Conservation (phyloP, 257 asterid species). For the Apocynum venetum region DNA sequence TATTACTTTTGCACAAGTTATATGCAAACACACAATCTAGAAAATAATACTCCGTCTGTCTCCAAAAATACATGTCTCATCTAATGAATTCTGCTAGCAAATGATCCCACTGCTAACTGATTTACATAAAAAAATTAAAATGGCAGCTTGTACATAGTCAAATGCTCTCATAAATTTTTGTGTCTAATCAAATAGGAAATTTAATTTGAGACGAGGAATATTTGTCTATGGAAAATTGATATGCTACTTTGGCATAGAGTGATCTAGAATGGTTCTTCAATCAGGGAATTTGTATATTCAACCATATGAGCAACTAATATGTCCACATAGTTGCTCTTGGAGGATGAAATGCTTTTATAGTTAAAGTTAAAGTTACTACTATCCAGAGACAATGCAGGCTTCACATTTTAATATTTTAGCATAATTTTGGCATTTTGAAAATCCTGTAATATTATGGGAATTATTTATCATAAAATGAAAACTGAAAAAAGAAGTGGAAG, state of each 20-base stretch:
- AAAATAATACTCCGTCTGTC: not conserved
- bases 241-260: not conserved
- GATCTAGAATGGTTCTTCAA: not conserved
- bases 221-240: too few relatives aligned
- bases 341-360: not conserved
- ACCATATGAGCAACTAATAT: not conserved
- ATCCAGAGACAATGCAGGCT: not conserved
- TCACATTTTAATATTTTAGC: not conserved
- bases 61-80: not conserved
- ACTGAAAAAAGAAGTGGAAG: too few relatives aligned
- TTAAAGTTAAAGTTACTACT: too few relatives aligned
- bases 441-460: not conserved
- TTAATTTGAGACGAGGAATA: too few relatives aligned
- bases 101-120: too few relatives aligned
- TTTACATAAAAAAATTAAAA: too few relatives aligned
- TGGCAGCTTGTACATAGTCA: too few relatives aligned
- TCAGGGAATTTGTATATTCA: not conserved
- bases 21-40: not conserved
- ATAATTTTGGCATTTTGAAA: not conserved
- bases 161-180: too few relatives aligned
- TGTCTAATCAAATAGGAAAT: too few relatives aligned
- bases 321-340: not conserved
- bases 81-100: too few relatives aligned
- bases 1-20: not conserved
- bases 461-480: not conserved